Evolutionary conservation across 495 filamentous ascomycete species (phyloP), one percentile per base, ranked within the genome.

Genomic region (Astrothelium macrocarpum): DNA sequence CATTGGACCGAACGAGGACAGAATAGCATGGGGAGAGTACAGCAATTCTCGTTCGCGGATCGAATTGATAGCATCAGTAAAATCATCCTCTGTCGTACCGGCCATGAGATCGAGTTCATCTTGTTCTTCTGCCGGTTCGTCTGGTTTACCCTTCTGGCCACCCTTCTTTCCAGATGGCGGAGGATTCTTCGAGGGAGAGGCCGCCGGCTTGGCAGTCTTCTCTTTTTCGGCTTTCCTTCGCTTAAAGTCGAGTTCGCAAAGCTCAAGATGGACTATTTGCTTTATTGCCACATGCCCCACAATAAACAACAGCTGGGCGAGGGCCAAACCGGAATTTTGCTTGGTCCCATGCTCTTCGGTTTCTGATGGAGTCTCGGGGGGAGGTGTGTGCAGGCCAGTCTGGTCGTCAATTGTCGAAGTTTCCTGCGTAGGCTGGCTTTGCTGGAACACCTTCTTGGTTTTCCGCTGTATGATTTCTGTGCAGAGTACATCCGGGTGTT

Each of bases 251-350:
- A 92, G 82, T 71, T 99, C 94, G 75, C 90, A 92, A 1, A 97
- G 81, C 67, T 99, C 94, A n/a, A 99, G 81, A 73, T 99, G 95
- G n/a, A 99, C 94, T 64, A 97, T 99, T 70, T 99, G 94, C 74
- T 98, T 98, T 76, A 98, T 90, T 32, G 93, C 92, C 64, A 97
- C 90, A 71, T 98, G 93, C 4, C 93, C 94, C 60, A 98, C 93
- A 60, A 96, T 86, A 74, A 96, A 99, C 4, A 99, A 81, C 1
- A 99, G 81, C 66, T 97, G 95, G 0, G 93, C 94, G 0, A 99
- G 80, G 1, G 84, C 87, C 32, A 89, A 81, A 3, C 89, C 85
- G n/a, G 73, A 65, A 26, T 56, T 34, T 29, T 61, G 53, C 5
- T 29, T 12, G 82, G 81, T 64, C 85, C 86, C 66, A 85, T 80